Conservation (phyloP, 2,329 filamentous ascomycete species). For the Xylaria sp. region DNA sequence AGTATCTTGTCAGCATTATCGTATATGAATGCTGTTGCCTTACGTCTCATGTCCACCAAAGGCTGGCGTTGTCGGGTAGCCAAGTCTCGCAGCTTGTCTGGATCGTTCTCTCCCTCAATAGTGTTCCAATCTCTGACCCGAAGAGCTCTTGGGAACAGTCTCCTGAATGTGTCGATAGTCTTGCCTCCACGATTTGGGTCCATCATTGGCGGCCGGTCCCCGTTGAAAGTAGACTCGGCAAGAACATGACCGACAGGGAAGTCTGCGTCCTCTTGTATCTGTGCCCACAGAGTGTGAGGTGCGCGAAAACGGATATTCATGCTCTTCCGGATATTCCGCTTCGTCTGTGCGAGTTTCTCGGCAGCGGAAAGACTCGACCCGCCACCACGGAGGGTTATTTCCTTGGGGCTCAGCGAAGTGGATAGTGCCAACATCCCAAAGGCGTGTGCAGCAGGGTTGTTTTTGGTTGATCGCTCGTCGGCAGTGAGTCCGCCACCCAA, state of each 20-base stretch:
- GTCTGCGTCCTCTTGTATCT: slow-evolving; percentile 7
- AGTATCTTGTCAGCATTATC: neutral
- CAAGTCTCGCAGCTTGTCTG: neutral
- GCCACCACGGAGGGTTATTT: slow-evolving; percentile 11
- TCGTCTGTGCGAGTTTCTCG: neutral
- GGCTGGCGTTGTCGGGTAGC: neutral
- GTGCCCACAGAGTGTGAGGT: slow-evolving; percentile 7
- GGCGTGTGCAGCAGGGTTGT: neutral
- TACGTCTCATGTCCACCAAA: neutral
- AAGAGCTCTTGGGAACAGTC: neutral
- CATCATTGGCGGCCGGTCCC: slow-evolving; percentile 8
- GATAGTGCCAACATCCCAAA: slow-evolving; percentile 7
- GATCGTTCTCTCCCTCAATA: neutral
- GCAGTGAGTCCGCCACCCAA: slow-evolving; percentile 13
- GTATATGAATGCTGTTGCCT: slow-evolving; percentile 3
- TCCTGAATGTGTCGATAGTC: neutral
- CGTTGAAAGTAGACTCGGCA: neutral
- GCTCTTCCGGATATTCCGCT: neutral
- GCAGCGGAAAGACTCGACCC: neutral
- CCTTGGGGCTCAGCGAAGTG: neutral
- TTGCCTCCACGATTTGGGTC: slow-evolving; percentile 3
- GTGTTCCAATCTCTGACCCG: neutral
- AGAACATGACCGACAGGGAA: neutral
- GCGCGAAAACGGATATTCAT: slow-evolving; percentile 1
- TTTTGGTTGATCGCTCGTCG: neutral